These are phyloP conservation scores for Colletotrichum paranaense DNA, from an alignment of 2,329 filamentous ascomycete species.

Conservation along the genomic window DNA sequence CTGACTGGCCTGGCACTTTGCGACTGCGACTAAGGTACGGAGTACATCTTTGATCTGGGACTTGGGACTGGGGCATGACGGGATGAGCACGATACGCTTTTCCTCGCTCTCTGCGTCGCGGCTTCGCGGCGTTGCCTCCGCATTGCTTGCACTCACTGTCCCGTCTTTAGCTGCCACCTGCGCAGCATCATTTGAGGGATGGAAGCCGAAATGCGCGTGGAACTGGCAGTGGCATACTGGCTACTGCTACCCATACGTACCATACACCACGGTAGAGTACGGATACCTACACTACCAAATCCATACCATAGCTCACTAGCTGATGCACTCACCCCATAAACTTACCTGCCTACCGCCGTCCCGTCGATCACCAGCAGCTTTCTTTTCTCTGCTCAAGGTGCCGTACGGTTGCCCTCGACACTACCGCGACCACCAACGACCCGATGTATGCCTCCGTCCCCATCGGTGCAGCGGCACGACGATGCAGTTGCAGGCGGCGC, in stretches of 20 bases:
- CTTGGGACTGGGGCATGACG: constrained; percentile 14
- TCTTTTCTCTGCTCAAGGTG: neutral
- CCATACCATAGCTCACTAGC: neutral
- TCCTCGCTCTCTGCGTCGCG: constrained; percentile 12
- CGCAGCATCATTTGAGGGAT: constrained; percentile 10
- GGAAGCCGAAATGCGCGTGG: neutral
- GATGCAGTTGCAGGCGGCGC: constrained; percentile 5
- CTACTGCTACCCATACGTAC: neutral
- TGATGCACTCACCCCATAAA: neutral
- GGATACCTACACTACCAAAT: neutral
- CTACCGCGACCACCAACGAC: neutral
- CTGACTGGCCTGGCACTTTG: too few relatives aligned
- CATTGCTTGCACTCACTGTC: constrained; percentile 15
- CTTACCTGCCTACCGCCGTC: neutral
- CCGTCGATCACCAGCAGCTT: neutral
- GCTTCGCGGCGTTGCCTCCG: neutral
- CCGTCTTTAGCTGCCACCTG: neutral
- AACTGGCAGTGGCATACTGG: constrained; percentile 8
- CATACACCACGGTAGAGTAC: neutral
- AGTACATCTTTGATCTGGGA: neutral
- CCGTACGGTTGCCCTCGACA: neutral
- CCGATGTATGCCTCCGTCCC: neutral
- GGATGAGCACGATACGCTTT: constrained; percentile 23
- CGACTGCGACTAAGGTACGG: too few relatives aligned
- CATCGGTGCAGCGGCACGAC: neutral